A percentile compares a stretch with the other conserved stretches of the same genome.
Conservation (phyloP, 228 moss, liverwort and hornwort species). For the Sphagnum fallax region DNA sequence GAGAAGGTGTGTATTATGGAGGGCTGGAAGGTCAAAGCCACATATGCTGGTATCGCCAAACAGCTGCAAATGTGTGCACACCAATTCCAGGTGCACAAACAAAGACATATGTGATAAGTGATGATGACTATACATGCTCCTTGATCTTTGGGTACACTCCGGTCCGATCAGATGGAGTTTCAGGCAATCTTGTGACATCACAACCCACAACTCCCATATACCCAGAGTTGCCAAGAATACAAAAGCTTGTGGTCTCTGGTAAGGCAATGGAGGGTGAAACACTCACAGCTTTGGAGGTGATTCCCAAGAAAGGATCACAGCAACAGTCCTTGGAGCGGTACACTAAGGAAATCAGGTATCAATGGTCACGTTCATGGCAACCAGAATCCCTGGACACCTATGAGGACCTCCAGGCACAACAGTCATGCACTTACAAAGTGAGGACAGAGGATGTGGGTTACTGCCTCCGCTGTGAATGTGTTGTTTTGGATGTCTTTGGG, state of each 20-base stretch:
- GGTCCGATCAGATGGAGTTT: conserved; percentile 55
- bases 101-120: conserved; percentile 47
- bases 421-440: conserved; percentile 80
- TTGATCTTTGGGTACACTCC: conserved; percentile 87
- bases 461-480: conserved; percentile 71
- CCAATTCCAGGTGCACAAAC: conserved; percentile 53
- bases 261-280: conserved; percentile 71
- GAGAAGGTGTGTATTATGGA: conserved; percentile 82
- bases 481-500: conserved; percentile 70
- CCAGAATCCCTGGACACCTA: conserved; percentile 46
- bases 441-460: conserved; percentile 82
- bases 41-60: conserved; percentile 82
- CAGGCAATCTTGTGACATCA: conserved; percentile 65
- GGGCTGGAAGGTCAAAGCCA: conserved; percentile 78
- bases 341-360: conserved; percentile 82
- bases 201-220: conserved; percentile 69
- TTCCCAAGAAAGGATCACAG: conserved; percentile 70
- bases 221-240: conserved; percentile 75
- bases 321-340: conserved; percentile 74
- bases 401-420: conserved; percentile 63
- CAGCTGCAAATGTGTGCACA: conserved; percentile 56
- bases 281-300: conserved; percentile 81
- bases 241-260: conserved; percentile 73
- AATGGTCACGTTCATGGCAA: conserved; percentile 78
- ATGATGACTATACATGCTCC: conserved; percentile 73